A percentile compares a stretch with the other conserved stretches of the same genome.
Conservation (phyloP, 805 yeast genomes). For the Cyberlindnera maritima region DNA sequence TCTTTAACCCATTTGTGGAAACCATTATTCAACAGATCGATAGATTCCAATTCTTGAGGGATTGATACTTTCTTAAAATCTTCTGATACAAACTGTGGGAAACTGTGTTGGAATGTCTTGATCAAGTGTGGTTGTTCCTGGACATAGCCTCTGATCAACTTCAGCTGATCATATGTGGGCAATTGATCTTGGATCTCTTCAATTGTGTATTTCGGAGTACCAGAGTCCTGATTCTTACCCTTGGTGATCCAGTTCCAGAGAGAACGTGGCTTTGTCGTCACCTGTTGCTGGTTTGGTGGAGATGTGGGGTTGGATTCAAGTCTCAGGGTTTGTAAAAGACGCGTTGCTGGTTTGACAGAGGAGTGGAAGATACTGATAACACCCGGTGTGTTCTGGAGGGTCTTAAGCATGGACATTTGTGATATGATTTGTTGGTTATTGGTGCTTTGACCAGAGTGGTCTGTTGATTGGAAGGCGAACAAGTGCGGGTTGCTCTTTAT, state of each 20-base stretch:
- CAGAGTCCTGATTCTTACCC: constrained; percentile 15
- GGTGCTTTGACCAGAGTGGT: too few relatives aligned
- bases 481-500: background rate
- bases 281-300: constrained; percentile 8
- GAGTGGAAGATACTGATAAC: constrained; percentile 42
- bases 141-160: constrained; percentile 19
- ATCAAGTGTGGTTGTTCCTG: constrained; percentile 8
- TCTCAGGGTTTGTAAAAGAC: constrained; percentile 9
- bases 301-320: constrained; percentile 9
- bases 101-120: constrained; percentile 18
- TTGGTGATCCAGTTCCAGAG: constrained; percentile 18
- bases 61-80: constrained; percentile 8
- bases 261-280: constrained; percentile 11
- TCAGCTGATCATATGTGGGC: constrained; percentile 29
- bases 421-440: background rate
- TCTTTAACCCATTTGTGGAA: constrained; percentile 18
- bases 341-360: constrained; percentile 17
- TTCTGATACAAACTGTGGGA: constrained; percentile 22
- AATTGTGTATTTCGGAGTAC: constrained; percentile 5
- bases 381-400: constrained; percentile 44
- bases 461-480: too few relatives aligned
- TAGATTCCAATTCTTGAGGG: constrained; percentile 10
- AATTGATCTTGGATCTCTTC: constrained; percentile 13
- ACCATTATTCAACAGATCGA: constrained; percentile 9
- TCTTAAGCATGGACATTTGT: constrained; percentile 47